Evolutionary conservation across 306 rosid species (phyloP), one percentile per base, ranked within the genome.

Genomic region (Prunus mira): DNA sequence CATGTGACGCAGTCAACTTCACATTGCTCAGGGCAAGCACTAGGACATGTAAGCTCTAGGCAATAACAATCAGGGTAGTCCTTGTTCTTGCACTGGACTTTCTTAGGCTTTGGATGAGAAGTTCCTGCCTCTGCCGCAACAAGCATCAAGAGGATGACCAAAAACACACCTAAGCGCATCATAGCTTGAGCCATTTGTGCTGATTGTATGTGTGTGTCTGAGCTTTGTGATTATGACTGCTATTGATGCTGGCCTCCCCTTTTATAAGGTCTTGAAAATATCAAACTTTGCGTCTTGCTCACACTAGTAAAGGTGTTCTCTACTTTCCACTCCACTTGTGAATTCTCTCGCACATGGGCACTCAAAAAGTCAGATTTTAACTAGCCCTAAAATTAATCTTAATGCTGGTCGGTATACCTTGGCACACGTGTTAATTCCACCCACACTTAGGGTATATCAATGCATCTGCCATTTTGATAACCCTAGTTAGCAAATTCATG

Each of bases 1-100:
- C 86, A 82, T 13, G 77, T 82, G 17, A 74, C 74, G 49, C 82
- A 82, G 69, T 82, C 82, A 49, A 82, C 80, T 50, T 74, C 73
- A 25, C 86, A 82, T 18, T 82, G 73, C 2, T 78, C 46, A 2
- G 74, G 86, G 63, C 86, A 82, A 32, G 67, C 79, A 34, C 71
- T 69, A 5, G 86, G 82, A 56, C 86, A 82, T 63, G 28, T 82
- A 17, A 2, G 79, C 69, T 74, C 69, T 57, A 74, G 11, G 70
- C 80, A 82, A 19, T 60, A 82, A 38, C 86, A 82, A 3, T 20
- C 17, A 27, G 76, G 67, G 61, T 67, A 82, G 8, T 78, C 47
- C 64, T 38, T 54, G 27, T 82, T 82, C 28, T 60, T 67, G 64
- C 89, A 80, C 51, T 70, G 77, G 25, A 86, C 85, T 83, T 80